Base-by-base conservation (phyloP, 352 stramenopile genomes). In the Elongisporangium senticosum region DNA sequence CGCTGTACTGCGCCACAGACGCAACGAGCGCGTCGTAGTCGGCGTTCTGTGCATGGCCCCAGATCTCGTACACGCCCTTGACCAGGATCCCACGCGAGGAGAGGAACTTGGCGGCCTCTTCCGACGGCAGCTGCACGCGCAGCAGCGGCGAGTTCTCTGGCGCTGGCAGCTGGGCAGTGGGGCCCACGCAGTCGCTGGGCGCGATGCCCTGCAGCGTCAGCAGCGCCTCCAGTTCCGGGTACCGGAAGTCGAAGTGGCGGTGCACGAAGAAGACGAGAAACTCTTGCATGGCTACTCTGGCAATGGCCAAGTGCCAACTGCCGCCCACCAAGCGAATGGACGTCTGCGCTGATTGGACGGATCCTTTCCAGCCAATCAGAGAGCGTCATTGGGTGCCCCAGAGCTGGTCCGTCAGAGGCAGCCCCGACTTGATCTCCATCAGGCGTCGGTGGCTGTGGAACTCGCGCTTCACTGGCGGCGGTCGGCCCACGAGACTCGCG, bases 201-300 rank as follows among this genome's bases (percentile, higher is more conserved):
- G 58, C 55, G 2, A 93, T 67, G 3, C 69, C 51, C 52, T 92
- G 82, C 59, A 95, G 63, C 49, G 71, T 73, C 48, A 93, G 67
- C 58, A 95, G 62, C 28, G 85, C 80, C 63, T 90, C 78, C 28
- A 95, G 65, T 63, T 95, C 85, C 19, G 85, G 81, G 57, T 92
- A 90, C 19, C 85, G 80, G 66, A 93, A 93, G 51, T 85, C 72
- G 39, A 90, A 92, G 74, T 92, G 82, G 50, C 82, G 79, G 58
- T 92, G 82, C 67, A 92, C 82, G 66, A 89, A 92, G 63, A 85
- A 89, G 21, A 92, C 80, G 55, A 92, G 74, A 65, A 87, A 92
- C 64, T 88, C 79, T 39, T 67, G 76, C 78, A 85, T 85, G 22
- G 51, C 14, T 55, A 19, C 13, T 19, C n/a, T 51, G 48, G 6